Percentiles rank a stretch among this genome's conserved stretches.
These are phyloP conservation scores for Cercospora sesami DNA, from an alignment of 2,329 filamentous ascomycete species.

Conservation along the genomic window DNA sequence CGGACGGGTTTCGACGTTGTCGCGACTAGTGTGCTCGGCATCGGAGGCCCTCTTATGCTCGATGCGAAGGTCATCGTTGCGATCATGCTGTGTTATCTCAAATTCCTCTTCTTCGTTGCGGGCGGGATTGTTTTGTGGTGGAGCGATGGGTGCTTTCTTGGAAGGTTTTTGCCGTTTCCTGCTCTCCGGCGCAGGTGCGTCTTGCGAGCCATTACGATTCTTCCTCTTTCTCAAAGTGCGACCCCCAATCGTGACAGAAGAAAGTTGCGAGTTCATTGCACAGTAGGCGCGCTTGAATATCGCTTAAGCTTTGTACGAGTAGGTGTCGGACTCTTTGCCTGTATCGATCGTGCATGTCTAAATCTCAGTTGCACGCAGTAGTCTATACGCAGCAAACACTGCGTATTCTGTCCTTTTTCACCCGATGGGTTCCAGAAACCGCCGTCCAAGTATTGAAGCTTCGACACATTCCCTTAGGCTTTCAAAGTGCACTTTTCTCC, in stretches of 20 bases:
- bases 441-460: conserved; percentile 14
- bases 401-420: not conserved
- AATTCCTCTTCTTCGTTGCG: not conserved
- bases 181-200: not conserved
- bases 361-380: too few species aligned
- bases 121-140: not conserved
- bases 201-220: not conserved
- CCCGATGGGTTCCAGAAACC: not conserved
- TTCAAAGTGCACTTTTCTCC: conserved; percentile 31
- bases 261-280: not conserved
- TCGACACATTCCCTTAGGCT: conserved; percentile 31
- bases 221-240: not conserved
- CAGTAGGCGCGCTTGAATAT: too few species aligned
- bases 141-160: not conserved
- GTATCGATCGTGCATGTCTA: too few species aligned
- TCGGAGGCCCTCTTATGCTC: not conserved
- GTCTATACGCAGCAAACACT: not conserved
- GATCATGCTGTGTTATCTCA: not conserved
- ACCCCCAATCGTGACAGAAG: not conserved
- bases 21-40: not conserved
- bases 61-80: not conserved
- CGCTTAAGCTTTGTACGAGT: too few species aligned
- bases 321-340: too few species aligned
- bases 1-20: not conserved
- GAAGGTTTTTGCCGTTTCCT: not conserved